A percentile compares a stretch with the other conserved stretches of the same genome.
phyloP scores from a whole-genome alignment of 2,329 filamentous ascomycete species.

The Leptographium lundbergii region DNA sequence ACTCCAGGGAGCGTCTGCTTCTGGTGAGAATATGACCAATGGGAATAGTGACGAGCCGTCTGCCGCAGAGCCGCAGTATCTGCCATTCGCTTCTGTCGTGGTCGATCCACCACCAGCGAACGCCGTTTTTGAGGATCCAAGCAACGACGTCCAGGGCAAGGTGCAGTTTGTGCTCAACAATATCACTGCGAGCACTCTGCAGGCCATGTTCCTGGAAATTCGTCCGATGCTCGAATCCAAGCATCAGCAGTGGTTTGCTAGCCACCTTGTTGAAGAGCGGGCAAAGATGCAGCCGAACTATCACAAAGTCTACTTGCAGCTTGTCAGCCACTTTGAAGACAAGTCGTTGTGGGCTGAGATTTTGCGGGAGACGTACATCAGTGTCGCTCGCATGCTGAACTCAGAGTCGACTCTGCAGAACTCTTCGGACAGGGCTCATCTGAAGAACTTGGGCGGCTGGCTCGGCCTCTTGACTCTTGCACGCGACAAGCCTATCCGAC shows the following conservation, averaged over 20 bases:
- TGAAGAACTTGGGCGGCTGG: slow-evolving; percentile 93
- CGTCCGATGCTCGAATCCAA: slow-evolving; percentile 64
- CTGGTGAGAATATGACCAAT: slow-evolving; percentile 48
- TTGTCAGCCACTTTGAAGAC: slow-evolving; percentile 73
- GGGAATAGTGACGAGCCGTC: slow-evolving; percentile 54
- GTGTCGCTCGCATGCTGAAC: slow-evolving; percentile 77
- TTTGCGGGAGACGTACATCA: slow-evolving; percentile 83
- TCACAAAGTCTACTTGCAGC: slow-evolving; percentile 81
- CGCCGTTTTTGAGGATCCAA: slow-evolving; percentile 65
- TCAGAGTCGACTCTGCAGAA: slow-evolving; percentile 77
- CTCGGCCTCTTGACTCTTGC: slow-evolving; percentile 86
- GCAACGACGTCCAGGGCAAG: slow-evolving; percentile 77
- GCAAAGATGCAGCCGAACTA: slow-evolving; percentile 97
- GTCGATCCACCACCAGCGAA: slow-evolving; percentile 55
- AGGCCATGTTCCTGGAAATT: slow-evolving; percentile 72
- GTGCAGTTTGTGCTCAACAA: slow-evolving; percentile 96
- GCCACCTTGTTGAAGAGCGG: slow-evolving; percentile 86
- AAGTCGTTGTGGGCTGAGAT: slow-evolving; percentile 74
- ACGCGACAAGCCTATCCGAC: slow-evolving; percentile 87
- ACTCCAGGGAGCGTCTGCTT: slow-evolving; percentile 8
- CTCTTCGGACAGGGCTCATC: slow-evolving; percentile 68
- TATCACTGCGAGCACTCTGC: slow-evolving; percentile 78
- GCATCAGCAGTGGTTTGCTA: slow-evolving; percentile 93
- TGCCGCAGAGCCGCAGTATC: slow-evolving; percentile 39
- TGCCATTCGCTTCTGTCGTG: slow-evolving; percentile 67